Conservation (phyloP, 2,329 filamentous ascomycete genomes). For the Ustulina deusta region DNA sequence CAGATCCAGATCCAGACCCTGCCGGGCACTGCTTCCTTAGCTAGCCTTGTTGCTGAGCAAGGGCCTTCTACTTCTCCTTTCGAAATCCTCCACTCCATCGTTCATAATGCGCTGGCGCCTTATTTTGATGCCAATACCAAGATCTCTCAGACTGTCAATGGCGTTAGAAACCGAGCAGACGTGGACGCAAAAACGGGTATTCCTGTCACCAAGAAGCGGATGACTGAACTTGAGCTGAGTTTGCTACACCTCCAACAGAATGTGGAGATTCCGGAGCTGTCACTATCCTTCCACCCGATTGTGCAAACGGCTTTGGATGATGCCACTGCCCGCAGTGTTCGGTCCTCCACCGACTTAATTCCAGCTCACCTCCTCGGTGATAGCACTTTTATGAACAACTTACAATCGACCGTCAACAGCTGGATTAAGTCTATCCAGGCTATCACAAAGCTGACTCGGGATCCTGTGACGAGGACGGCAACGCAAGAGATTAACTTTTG, state of each 20-base stretch:
- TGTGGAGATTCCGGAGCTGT: slow-evolving; percentile 94
- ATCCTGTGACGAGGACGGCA: slow-evolving; percentile 80
- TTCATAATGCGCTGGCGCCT: slow-evolving; percentile 91
- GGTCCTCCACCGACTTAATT: slow-evolving; percentile 83
- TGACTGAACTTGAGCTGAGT: slow-evolving; percentile 92
- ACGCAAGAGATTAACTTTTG: slow-evolving; percentile 99
- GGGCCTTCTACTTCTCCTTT: slow-evolving; percentile 83
- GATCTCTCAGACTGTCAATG: slow-evolving; percentile 75
- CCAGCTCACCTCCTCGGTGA: slow-evolving; percentile 82
- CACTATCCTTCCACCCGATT: slow-evolving; percentile 86
- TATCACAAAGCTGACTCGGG: slow-evolving; percentile 93
- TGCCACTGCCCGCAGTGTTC: slow-evolving; percentile 73
- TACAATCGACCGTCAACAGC: slow-evolving; percentile 92
- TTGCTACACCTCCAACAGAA: slow-evolving; percentile 95
- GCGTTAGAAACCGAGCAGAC: slow-evolving; percentile 79
- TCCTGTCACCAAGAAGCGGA: slow-evolving; percentile 95
- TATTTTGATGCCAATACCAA: slow-evolving; percentile 98
- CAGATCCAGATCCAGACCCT: slow-evolving; percentile 96
- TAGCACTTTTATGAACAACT: slow-evolving; percentile 90
- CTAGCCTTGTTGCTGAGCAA: slow-evolving; percentile 75
- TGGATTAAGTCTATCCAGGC: slow-evolving; percentile 99
- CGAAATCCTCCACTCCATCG: slow-evolving; percentile 90
- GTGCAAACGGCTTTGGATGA: slow-evolving; percentile 88
- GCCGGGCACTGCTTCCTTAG: slow-evolving; percentile 80
- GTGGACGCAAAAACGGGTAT: slow-evolving; percentile 94